These are phyloP conservation scores for Opeltia flavorubescens DNA, from an alignment of 495 filamentous ascomycete species.

Conservation along the genomic window DNA sequence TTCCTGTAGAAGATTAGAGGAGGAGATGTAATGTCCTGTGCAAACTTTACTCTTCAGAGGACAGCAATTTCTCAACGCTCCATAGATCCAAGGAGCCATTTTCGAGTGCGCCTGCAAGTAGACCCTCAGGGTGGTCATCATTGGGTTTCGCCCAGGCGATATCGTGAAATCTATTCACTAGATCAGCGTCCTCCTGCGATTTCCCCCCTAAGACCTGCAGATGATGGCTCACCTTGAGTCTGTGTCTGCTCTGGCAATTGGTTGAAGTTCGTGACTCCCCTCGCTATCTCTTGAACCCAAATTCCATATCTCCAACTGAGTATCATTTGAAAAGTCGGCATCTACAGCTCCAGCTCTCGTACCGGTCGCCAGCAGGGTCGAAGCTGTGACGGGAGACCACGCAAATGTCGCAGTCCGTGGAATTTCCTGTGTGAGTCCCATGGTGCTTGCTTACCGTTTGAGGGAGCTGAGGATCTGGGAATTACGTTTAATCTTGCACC, in stretches of 20 bases:
- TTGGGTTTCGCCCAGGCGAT: slow-evolving; percentile 81
- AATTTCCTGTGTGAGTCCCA: slow-evolving; percentile 93
- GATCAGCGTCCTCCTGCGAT: neutral
- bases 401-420: slow-evolving; percentile 92
- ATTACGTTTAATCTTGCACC: neutral
- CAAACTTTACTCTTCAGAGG: slow-evolving; percentile 37
- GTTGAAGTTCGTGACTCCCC: slow-evolving; percentile 69
- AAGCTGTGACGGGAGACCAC: slow-evolving; percentile 69
- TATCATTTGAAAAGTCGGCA: slow-evolving; percentile 95
- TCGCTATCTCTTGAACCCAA: slow-evolving; percentile 60
- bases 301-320: slow-evolving; percentile 94
- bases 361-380: slow-evolving; percentile 82
- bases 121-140: slow-evolving; percentile 59
- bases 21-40: neutral
- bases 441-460: slow-evolving; percentile 33
- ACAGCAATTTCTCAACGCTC: slow-evolving; percentile 78
- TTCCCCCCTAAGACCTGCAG: neutral
- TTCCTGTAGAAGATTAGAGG: slow-evolving; percentile 33
- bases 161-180: slow-evolving; percentile 69
- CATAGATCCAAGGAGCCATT: slow-evolving; percentile 93
- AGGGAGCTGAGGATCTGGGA: slow-evolving; percentile 5
- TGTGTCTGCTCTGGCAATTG: slow-evolving; percentile 65
- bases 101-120: slow-evolving; percentile 90
- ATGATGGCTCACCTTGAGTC: slow-evolving; percentile 63
- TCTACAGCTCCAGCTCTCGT: slow-evolving; percentile 90